A percentile compares a stretch with the other conserved stretches of the same genome.
Evolutionary conservation across 208 protist genomes (phyloP).

Genomic region (Crithidia expoeki): DNA sequence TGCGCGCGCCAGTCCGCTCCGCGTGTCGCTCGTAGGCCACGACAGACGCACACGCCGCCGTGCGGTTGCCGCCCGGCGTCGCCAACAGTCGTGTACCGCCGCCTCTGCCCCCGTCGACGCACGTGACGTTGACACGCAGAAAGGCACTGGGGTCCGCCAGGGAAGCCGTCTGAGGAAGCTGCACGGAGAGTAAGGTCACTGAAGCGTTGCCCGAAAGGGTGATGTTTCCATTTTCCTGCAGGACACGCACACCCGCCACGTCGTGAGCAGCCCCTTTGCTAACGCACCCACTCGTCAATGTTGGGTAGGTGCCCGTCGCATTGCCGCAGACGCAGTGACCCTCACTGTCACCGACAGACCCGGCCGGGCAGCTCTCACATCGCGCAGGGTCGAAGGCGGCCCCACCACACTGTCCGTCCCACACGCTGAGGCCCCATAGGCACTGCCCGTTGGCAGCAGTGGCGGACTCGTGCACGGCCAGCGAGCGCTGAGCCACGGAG

Average conservation of each 20-base stretch:
- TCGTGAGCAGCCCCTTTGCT: constrained; percentile 19
- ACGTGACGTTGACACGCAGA: constrained; percentile 29
- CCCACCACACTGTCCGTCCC: constrained; percentile 30
- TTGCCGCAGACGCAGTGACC: constrained; percentile 41
- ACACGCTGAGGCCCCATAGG: constrained; percentile 30
- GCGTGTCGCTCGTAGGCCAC: constrained; percentile 36
- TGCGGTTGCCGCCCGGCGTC: constrained; percentile 14
- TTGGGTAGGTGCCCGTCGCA: constrained; percentile 19
- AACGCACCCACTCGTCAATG: constrained; percentile 29
- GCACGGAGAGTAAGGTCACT: constrained; percentile 22
- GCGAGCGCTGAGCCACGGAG: constrained; percentile 12
- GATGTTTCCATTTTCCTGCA: constrained; percentile 7
- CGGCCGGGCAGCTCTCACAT: constrained; percentile 29
- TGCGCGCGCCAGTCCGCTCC: constrained; percentile 27
- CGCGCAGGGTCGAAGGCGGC: constrained; percentile 19
- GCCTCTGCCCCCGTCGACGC: constrained; percentile 12
- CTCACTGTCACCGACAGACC: constrained; percentile 30
- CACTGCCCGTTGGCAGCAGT: constrained; percentile 21
- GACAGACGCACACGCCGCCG: constrained; percentile 16
- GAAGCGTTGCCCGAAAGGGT: constrained; percentile 17
- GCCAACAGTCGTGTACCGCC: constrained; percentile 33
- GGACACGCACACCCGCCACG: constrained; percentile 10
- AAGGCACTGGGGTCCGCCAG: constrained; percentile 29
- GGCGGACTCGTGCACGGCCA: constrained; percentile 22
- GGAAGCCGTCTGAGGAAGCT: constrained; percentile 26